Evolutionary conservation across 2,329 filamentous ascomycete species (phyloP), one percentile per base, ranked within the genome.

Genomic region (Trichoderma gracile): DNA sequence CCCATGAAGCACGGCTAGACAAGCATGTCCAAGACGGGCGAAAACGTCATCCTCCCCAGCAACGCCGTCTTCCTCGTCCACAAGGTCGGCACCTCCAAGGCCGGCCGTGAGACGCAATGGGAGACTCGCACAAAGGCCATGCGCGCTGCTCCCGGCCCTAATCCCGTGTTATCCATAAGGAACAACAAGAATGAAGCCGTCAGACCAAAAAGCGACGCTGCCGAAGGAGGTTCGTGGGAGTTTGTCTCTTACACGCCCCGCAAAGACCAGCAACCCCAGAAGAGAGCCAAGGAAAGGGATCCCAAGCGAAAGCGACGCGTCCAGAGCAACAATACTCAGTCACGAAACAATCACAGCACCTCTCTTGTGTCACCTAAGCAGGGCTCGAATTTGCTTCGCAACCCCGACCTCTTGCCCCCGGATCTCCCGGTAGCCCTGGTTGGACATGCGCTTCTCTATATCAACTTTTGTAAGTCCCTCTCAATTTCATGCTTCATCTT

Each of bases 11-110:
- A n/a, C 47, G 23, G 40, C 3, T 53, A 15, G 17, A 27, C 15
- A 40, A 21, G 40, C 59, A 62, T 62, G 59, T 62, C 59, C 3
- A 54, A 54, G 3, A 30, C n/a, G 46, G 59, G 59, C 49, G 59
- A 62, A 49, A 62, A 27, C 59, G 40, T 62, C 59, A 62, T 62
- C 14, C 59, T 62, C 8, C 59, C 59, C 40, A 62, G 59, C 40
- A 54, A 62, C 38, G 59, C 59, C 21, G 47, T 62, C 42, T 62
- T 62, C 49, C 49, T 62, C 5, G 59, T 62, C 50, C 59, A 62
- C 59, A 62, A 62, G 27, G 59, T 62, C 21, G 40, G 58, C 58
- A 50, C 47, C 47, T 45, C 57, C 4, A 50, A 60, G 30, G 46
- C 46, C 33, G 57, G 57, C 12, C 57, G 23, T 27, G 57, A 10